Evolutionary conservation across 208 protist genomes (phyloP), one percentile per base, ranked within the genome.

Genomic region (Acanthamoeba triangularis): DNA sequence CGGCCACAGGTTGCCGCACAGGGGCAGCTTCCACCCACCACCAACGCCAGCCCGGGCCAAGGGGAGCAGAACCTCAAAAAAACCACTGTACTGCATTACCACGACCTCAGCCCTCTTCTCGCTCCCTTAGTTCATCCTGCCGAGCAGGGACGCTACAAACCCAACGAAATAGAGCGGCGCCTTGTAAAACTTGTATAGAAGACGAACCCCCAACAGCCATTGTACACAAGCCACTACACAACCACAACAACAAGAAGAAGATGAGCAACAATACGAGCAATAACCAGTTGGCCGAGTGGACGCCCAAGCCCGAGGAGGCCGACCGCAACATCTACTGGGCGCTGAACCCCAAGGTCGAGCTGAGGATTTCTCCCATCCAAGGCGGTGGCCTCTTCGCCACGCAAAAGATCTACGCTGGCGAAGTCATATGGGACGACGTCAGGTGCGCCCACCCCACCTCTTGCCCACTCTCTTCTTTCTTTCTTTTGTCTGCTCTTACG

Each of bases 331-430:
- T 80, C 63, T 93, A 93, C 37, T 93, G 88, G 88, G 56, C 88
- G 25, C 88, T 93, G 14, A 93, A 78, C 44, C 88, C 88, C 33
- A 93, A 93, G 69, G 88, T 93, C 10, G 88, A 93, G 69, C 44
- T 93, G 65, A 93, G 88, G 49, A 80, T 93, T 30, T 93, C 88
- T n/a, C 88, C 88, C 63, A 93, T 93, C 88, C 88, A 93, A 20
- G 88, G 88, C 61, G 88, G 88, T 18, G 88, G 88, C 65, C 69
- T 93, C 61, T 93, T 93, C 69, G 56, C 88, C 28, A 93, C 76
- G 88, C 25, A 59, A 6, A 93, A 93, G 63, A 93, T 93, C 44
- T 93, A 61, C 41, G 88, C 88, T 6, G 88, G 88, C 10, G 88
- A 93, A 37, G 13, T 93, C 44, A 93, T 93, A 20, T 93, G 88